Evolutionary conservation across 129 eudicot genomes (phyloP), one percentile per base, ranked within the genome.

Genomic region (Oenanthe sinensis): DNA sequence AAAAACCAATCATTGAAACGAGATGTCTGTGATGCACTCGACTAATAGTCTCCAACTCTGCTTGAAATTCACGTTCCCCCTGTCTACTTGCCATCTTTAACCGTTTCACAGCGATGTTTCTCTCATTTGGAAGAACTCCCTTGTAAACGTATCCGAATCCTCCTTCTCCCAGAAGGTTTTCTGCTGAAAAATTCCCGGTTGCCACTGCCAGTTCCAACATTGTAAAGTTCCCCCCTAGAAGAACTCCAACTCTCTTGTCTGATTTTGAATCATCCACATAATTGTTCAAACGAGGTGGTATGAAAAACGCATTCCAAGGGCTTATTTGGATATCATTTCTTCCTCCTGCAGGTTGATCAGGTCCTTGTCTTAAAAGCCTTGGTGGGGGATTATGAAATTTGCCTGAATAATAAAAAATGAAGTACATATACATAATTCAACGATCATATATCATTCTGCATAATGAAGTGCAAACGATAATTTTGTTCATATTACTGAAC

Each of bases 121-220:
- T 86, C 30, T 89, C 90, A 46, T 80, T 88, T 0, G 85, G 85
- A 78, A 88, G 86, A 58, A 86, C 85, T 78, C 92, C 92, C 81
- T 86, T 88, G 68, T 88, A 84, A 4, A 88, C 93, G 47, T 82
- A 89, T 63, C 90, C 93, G 11, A 89, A 89, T 76, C 93, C 93
- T 22, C 93, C 93, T 81, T 89, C 87, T 4, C 93, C 93, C 37
- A 89, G 90, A 1, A 89, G 78, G 15, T 89, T 86, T 19, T 79
- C 81, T 13, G 83, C 83, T 7, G 93, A 89, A 71, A 89, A 89
- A 8, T 81, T 81, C 60, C 72, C 78, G 1, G 93, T 89, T 33
- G 93, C 90, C 77, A 77, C 76, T 1, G 81, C 85, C 26, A 89
- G 47, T 26, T 87, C 93, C 26, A 39, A 43, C 30, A 71, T 42